Conservation (phyloP, 208 protist species). For the Willaertia magna region DNA sequence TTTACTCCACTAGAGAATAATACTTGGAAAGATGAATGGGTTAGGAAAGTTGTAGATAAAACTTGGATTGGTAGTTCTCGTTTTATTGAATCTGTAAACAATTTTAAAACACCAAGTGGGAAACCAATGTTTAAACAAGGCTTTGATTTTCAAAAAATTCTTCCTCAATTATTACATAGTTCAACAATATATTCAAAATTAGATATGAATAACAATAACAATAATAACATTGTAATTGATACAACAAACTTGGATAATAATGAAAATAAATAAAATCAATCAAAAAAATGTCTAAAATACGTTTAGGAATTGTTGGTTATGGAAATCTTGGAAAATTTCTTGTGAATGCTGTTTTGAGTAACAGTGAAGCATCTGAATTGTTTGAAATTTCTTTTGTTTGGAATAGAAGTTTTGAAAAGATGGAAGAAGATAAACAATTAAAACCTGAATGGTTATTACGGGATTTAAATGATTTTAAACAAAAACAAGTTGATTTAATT, state of each 20-base stretch:
- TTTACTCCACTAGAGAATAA: neutral
- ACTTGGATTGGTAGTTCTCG: no score
- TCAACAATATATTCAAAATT: no score
- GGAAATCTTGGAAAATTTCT: neutral
- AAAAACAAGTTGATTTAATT: slow-evolving; percentile 18
- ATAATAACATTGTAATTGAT: no score
- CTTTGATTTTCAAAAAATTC: no score
- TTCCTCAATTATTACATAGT: no score
- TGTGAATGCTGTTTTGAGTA: neutral
- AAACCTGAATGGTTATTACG: slow-evolving; percentile 8
- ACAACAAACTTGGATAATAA: no score
- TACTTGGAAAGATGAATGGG: neutral
- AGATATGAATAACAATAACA: no score
- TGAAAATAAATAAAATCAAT: no score
- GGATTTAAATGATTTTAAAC: slow-evolving; percentile 10
- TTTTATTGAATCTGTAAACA: no score
- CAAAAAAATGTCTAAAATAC: neutral
- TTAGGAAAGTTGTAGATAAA: no score
- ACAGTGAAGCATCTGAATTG: neutral
- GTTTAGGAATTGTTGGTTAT: slow-evolving; percentile 3
- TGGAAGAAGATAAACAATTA: slow-evolving; percentile 9
- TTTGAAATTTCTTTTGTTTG: slow-evolving; percentile 29
- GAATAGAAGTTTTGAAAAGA: slow-evolving; percentile 23
- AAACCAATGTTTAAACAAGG: no score
- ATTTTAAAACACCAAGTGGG: no score